A percentile compares a stretch with the other conserved stretches of the same genome.
phyloP scores from a whole-genome alignment of 2,329 filamentous ascomycete species.

The Fusarium sambucinum region DNA sequence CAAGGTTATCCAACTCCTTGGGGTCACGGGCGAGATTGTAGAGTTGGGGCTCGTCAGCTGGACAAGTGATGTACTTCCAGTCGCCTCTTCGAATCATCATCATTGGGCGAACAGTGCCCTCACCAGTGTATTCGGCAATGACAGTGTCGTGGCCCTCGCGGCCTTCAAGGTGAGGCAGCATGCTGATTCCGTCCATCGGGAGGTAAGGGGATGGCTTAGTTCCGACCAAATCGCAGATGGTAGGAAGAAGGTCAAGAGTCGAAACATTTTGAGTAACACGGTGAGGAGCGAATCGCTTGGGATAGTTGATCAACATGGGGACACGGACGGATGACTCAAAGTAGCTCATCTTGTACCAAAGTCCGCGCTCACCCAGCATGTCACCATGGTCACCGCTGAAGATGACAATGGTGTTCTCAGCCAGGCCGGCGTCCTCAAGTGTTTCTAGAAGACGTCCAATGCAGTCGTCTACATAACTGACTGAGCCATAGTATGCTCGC shows the following conservation, averaged over 20 bases:
- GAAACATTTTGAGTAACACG: constrained; percentile 87
- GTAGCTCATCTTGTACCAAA: constrained; percentile 99
- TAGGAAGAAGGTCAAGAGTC: constrained; percentile 90
- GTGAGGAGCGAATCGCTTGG: constrained; percentile 78
- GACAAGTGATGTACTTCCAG: constrained; percentile 93
- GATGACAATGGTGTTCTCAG: constrained; percentile 88
- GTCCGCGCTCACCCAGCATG: constrained; percentile 91
- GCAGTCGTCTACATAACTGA: constrained; percentile 94
- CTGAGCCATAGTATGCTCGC: constrained; percentile 91
- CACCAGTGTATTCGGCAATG: constrained; percentile 95
- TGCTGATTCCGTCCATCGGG: constrained; percentile 87
- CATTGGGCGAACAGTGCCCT: constrained; percentile 87
- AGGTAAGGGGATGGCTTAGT: constrained; percentile 75
- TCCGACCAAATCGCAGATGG: constrained; percentile 85
- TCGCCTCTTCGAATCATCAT: constrained; percentile 93
- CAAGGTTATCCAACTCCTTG: constrained; percentile 80
- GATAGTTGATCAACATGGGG: constrained; percentile 86
- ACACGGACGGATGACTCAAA: constrained; percentile 92
- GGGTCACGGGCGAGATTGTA: constrained; percentile 84
- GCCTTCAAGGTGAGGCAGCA: constrained; percentile 80
- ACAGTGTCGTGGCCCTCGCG: constrained; percentile 82
- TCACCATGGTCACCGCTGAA: constrained; percentile 96
- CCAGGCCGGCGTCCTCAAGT: constrained; percentile 81
- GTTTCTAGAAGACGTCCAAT: constrained; percentile 84
- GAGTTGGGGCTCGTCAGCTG: constrained; percentile 85